Evolutionary conservation across 2,329 filamentous ascomycete genomes (phyloP).

Genomic region (Paramyrothecium roridum): DNA sequence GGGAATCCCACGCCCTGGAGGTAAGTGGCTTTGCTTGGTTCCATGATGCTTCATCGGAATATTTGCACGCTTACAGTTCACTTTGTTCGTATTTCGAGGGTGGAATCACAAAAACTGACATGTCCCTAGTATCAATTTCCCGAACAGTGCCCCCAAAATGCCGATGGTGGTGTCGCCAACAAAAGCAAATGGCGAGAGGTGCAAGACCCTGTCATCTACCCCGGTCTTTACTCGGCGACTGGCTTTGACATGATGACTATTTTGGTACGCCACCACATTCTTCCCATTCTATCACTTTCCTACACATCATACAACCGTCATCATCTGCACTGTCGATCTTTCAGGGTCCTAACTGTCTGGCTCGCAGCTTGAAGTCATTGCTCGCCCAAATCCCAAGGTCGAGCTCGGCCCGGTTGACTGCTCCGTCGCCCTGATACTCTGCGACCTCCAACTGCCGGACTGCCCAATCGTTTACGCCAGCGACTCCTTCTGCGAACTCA

Average conservation of each 20-base stretch:
- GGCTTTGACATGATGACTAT: constrained; percentile 55
- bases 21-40: constrained; percentile 3
- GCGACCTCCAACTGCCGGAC: constrained; percentile 72
- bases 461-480: constrained; percentile 81
- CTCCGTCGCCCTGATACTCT: constrained; percentile 80
- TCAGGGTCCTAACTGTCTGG: constrained; percentile 8
- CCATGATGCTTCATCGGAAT: background rate
- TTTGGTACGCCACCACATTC: constrained; percentile 37
- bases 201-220: constrained; percentile 49
- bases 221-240: constrained; percentile 52
- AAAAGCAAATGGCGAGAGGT: constrained; percentile 20
- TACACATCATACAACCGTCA: background rate
- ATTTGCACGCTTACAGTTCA: background rate
- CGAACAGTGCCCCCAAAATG: constrained; percentile 1
- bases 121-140: background rate
- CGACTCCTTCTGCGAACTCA: constrained; percentile 74
- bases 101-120: background rate
- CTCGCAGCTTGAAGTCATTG: constrained; percentile 57
- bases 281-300: background rate
- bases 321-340: background rate
- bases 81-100: background rate
- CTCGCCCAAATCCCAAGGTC: constrained; percentile 69
- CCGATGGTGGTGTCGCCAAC: constrained; percentile 1
- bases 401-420: constrained; percentile 79
- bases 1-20: constrained; percentile 19